Conservation (phyloP, 179 eudicot genomes). For the Silene vulgaris region DNA sequence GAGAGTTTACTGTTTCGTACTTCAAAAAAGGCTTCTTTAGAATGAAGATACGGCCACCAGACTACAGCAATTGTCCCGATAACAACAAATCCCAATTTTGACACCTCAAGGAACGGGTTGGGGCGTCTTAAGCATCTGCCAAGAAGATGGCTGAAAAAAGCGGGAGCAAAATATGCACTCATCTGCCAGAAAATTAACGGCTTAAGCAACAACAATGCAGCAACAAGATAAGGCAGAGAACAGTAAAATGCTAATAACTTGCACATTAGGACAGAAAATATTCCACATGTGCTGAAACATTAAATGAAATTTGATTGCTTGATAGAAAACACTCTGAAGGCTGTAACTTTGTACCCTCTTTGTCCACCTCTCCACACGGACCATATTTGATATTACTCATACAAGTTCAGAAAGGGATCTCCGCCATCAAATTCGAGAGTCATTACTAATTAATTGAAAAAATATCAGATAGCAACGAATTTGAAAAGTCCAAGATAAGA, state of each 20-base stretch:
- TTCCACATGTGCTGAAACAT: background rate
- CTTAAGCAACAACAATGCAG: slow-evolving; percentile 10
- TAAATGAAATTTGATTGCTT: background rate
- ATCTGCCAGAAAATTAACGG: slow-evolving; percentile 51
- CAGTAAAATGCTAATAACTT: background rate
- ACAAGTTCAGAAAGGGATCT: background rate
- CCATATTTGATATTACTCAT: background rate
- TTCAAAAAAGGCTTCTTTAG: slow-evolving; percentile 56
- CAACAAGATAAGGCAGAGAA: background rate
- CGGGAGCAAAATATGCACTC: slow-evolving; percentile 99
- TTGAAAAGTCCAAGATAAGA: slow-evolving; percentile 2
- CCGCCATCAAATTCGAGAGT: background rate
- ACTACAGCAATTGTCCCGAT: slow-evolving; percentile 68
- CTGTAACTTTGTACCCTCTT: background rate
- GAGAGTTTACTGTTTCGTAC: slow-evolving; percentile 31
- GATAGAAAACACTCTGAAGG: background rate
- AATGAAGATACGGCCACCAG: slow-evolving; percentile 88
- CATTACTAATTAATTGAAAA: background rate
- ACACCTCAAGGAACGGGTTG: slow-evolving; percentile 64
- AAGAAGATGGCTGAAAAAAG: slow-evolving; percentile 78
- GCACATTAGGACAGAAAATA: background rate
- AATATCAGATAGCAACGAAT: background rate
- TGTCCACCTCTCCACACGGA: background rate
- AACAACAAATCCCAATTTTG: slow-evolving; percentile 67
- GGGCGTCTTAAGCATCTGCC: slow-evolving; percentile 77